Evolutionary conservation across 1,284 basidiomycete species (phyloP), one percentile per base, ranked within the genome.

Genomic region (Apiotrichum siamense): DNA sequence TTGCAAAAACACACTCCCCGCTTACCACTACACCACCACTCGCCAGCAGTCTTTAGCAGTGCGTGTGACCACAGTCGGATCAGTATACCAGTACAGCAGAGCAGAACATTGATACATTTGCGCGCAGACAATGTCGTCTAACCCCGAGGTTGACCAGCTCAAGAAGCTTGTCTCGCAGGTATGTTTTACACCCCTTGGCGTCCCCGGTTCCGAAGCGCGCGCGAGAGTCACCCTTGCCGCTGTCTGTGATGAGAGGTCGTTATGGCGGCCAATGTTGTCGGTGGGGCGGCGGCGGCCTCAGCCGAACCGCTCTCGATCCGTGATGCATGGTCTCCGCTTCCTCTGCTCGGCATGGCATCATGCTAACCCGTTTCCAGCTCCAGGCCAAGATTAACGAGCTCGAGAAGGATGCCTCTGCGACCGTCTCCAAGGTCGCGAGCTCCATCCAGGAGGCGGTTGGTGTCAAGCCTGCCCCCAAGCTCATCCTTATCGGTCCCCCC

Each of bases 401-500:
- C 56, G 72, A 74, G 59, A 60, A 60, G 27, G 63, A 49, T 21
- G 59, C 64, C 50, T 41, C 44, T 23, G 40, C 12, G 48, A 53
- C 45, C 44, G 47, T 47, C 25, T 10, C 40, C 21, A 27, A n/a
- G n/a, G 21, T 35, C 20, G 18, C 12, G 26, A 33, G 23, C 31
- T 35, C 45, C 25, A 40, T 53, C 49, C 52, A 57, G 42, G 58
- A 58, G 70, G 77, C 81, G 24, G 81, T 83, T 66, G 70, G 63
- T 32, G 63, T 65, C 45, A 47, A 61, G 25, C 65, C 67, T 13
- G 40, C 86, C 87, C 75, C 80, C 89, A 59, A 82, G 92, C 86
- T 92, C 62, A 90, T 98, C 66, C 81, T 98, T 61, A 80, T 98
- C 66, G 94, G 94, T 54, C 94, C 94, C 60, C 94, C 94, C 43